Percentiles rank a stretch among this genome's conserved stretches.
These are phyloP conservation scores for Hypoxylon lienhwacheense DNA, from an alignment of 495 filamentous ascomycete species.

Conservation along the genomic window DNA sequence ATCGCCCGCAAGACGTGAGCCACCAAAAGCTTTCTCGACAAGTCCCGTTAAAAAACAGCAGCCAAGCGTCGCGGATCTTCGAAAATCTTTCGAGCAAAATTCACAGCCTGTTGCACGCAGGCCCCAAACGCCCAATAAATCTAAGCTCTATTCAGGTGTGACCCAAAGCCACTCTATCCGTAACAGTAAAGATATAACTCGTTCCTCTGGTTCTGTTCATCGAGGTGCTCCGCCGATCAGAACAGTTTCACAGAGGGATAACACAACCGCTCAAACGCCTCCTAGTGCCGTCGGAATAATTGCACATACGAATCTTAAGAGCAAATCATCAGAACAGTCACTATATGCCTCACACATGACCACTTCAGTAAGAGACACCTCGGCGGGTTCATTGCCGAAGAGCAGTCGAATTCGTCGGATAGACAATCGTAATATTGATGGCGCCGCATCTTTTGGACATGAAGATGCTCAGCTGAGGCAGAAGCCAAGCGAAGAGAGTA, in stretches of 20 bases:
- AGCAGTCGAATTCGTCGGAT: conserved; percentile 7
- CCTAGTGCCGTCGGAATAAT: not conserved
- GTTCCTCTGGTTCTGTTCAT: not conserved
- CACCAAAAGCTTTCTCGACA: not conserved
- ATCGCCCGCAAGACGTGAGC: not conserved
- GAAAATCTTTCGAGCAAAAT: conserved; percentile 39
- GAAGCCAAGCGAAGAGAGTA: not conserved
- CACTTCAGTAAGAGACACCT: not conserved
- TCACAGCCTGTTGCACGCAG: not conserved
- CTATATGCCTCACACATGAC: not conserved
- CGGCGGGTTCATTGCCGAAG: not conserved
- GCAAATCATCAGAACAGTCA: conserved; percentile 4
- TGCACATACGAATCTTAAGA: not conserved
- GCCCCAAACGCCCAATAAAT: not conserved
- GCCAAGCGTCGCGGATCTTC: conserved; percentile 44
- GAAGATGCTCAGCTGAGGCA: not conserved
- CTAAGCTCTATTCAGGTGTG: not conserved
- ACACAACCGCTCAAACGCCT: not conserved
- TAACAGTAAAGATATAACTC: conserved; percentile 2
- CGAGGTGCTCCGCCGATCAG: conserved; percentile 4
- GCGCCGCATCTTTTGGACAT: conserved; percentile 2
- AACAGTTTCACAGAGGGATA: not conserved
- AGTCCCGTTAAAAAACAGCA: conserved; percentile 26
- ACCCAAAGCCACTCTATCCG: not conserved
- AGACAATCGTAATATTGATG: conserved; percentile 10